Evolutionary conservation across 2,329 filamentous ascomycete genomes (phyloP), one percentile per base, ranked within the genome.

Genomic region (Cercospora beticola): DNA sequence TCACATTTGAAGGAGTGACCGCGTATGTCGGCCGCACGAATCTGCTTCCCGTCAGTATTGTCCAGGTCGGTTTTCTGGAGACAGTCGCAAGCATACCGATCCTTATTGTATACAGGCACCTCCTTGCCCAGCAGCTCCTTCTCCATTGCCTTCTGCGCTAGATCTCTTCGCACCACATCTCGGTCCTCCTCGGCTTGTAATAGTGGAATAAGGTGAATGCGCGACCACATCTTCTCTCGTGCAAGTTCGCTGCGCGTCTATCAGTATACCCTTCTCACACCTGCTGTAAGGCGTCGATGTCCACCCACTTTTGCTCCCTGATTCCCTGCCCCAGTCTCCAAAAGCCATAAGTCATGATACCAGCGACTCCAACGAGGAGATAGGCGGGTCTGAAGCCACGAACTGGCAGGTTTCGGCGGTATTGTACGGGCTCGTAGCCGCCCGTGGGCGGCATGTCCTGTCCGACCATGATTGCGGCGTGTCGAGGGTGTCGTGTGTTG

Each of bases 191-290:
- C 95, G 66, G 95, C 95, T 81, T 98, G 94, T 72, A 99, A 88
- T 72, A 97, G 84, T 68, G 95, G 95, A 78, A 94, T 95, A 72
- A 99, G 86, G 83, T 98, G 89, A 82, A 99, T 97, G 79, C 95
- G 91, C 70, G 92, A 89, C 95, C 95, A 99, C 88, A 97, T 95
- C 86, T 98, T 99, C 80, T 99, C 95, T 76, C 95, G 92, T 72
- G 90, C 92, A 74, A 97, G 90, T 83, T 99, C 95, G 79, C 94
- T 97, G 76, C 67, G 28, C 60, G 23, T 36, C 28, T 21, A 14
- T 23, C 56, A 58, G 56, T 52, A n/a, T 28, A 40, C 12, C 5
- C 7, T 1, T 40, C 16, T 5, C 18, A 16, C 28, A 9, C 26
- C 10, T 9, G 23, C 49, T 54, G 10, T 52, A 23, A 10, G 18